Percentiles rank a stretch among this genome's conserved stretches.
Conservation (phyloP, 2,329 filamentous ascomycete genomes). For the Colletotrichum melonis region DNA sequence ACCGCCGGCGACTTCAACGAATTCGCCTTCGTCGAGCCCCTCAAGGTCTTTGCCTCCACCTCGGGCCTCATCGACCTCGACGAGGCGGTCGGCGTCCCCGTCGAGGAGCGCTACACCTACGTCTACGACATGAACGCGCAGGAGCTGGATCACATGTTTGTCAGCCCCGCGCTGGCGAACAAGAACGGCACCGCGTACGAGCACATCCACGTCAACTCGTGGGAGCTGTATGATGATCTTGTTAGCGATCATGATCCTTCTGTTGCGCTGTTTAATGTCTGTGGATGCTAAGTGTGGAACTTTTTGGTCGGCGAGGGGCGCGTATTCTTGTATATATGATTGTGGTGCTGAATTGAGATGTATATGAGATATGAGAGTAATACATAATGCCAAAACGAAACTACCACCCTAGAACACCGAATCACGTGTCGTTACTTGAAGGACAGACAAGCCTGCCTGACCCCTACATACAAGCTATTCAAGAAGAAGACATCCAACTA, state of each 20-base stretch:
- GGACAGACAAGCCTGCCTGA: no score
- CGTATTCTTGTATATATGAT: not conserved
- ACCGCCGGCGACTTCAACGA: slow-evolving; percentile 79
- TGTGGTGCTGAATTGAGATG: not conserved
- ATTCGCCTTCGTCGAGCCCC: slow-evolving; percentile 71
- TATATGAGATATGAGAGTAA: not conserved
- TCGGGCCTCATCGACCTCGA: slow-evolving; percentile 73
- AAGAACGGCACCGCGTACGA: slow-evolving; percentile 60
- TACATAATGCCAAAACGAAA: not conserved
- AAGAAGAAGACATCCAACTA: not conserved
- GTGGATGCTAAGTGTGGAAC: slow-evolving; percentile 49
- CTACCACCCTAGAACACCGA: no score
- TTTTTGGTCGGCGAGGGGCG: no score
- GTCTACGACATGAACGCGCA: slow-evolving; percentile 77
- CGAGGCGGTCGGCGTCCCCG: slow-evolving; percentile 62
- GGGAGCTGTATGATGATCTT: slow-evolving; percentile 66
- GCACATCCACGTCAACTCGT: slow-evolving; percentile 79
- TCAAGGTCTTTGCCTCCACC: slow-evolving; percentile 62
- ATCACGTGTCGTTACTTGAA: no score
- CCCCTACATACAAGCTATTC: no score
- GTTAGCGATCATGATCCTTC: slow-evolving; percentile 78
- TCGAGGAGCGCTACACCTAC: slow-evolving; percentile 76
- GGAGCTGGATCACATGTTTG: slow-evolving; percentile 77
- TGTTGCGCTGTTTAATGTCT: slow-evolving; percentile 72
- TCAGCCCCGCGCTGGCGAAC: slow-evolving; percentile 64